A percentile compares a stretch with the other conserved stretches of the same genome.
These are phyloP conservation scores for Stenogyne calaminthoides DNA, from an alignment of 305 asterid genomes.

Conservation along the genomic window DNA sequence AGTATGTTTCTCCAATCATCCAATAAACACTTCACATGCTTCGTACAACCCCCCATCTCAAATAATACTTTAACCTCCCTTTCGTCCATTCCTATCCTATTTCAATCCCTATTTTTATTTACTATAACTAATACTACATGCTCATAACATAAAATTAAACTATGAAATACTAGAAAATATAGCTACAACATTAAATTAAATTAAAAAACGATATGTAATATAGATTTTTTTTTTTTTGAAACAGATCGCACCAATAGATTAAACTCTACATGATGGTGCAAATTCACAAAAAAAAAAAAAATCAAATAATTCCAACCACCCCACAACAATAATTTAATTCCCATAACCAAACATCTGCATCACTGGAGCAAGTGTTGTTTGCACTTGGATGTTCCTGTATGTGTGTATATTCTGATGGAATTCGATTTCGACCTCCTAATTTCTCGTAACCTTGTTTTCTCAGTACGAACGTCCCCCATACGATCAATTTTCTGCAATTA, in stretches of 20 bases:
- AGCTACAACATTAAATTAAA: too few species aligned
- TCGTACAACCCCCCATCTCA: constrained; percentile 30
- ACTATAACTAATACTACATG: background rate
- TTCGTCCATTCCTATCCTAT: background rate
- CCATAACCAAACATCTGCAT: constrained; percentile 22
- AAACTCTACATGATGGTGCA: background rate
- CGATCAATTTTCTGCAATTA: background rate
- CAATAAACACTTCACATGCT: constrained; percentile 49
- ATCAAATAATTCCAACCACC: constrained; percentile 12
- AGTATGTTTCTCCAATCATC: constrained; percentile 22
- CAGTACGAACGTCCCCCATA: background rate
- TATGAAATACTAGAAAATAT: background rate
- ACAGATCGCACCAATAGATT: background rate
- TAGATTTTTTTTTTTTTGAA: too few species aligned
- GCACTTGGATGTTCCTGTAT: constrained; percentile 13
- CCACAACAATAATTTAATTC: constrained; percentile 7
- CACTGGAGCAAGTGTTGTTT: constrained; percentile 29
- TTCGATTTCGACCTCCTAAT: background rate
- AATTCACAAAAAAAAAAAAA: background rate
- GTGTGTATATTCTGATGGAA: background rate
- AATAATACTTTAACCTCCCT: background rate
- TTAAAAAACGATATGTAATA: too few species aligned
- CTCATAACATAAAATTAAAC: background rate
- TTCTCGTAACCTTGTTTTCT: background rate
- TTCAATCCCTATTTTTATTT: background rate